A percentile compares a stretch with the other conserved stretches of the same genome.
These are phyloP conservation scores for Xylaria intraflava DNA, from an alignment of 495 filamentous ascomycete species.

Conservation along the genomic window DNA sequence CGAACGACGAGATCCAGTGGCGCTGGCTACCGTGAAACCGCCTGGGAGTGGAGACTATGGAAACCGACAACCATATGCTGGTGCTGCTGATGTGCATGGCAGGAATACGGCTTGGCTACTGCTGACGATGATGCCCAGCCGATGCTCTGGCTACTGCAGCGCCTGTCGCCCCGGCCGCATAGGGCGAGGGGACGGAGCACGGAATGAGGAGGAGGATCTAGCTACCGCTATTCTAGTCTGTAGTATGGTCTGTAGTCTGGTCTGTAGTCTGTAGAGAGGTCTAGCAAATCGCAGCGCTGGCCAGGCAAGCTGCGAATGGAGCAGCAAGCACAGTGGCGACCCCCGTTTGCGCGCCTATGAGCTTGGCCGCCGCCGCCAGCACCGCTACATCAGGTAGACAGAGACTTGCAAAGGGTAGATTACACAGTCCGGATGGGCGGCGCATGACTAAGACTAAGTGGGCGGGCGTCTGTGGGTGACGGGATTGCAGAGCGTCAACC, in stretches of 20 bases:
- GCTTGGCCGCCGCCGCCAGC: no score
- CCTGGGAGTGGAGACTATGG: constrained; percentile 22
- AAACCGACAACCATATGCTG: constrained; percentile 25
- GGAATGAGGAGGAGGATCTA: background rate
- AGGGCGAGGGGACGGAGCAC: background rate
- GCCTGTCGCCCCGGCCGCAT: constrained; percentile 8
- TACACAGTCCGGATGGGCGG: constrained; percentile 7
- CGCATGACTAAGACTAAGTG: constrained; percentile 5
- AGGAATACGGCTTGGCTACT: constrained; percentile 18
- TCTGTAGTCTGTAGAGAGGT: no score
- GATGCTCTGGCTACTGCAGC: constrained; percentile 8
- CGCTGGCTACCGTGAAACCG: constrained; percentile 25
- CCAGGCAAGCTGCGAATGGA: no score
- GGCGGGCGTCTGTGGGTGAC: constrained; percentile 8
- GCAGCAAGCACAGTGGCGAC: constrained; percentile 1
- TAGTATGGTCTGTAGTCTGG: no score
- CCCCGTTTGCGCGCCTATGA: constrained; percentile 12
- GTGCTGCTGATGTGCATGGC: constrained; percentile 25
- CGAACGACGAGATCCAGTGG: constrained; percentile 27
- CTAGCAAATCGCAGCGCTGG: constrained; percentile 9
- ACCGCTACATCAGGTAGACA: background rate
- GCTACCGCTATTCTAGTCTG: background rate
- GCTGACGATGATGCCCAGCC: constrained; percentile 18
- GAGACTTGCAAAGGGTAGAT: constrained; percentile 1
- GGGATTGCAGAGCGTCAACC: constrained; percentile 24